Percentiles rank a stretch among this genome's conserved stretches.
Evolutionary conservation across 2,329 filamentous ascomycete genomes (phyloP).

Genomic region (Zymoseptoria passerinii): DNA sequence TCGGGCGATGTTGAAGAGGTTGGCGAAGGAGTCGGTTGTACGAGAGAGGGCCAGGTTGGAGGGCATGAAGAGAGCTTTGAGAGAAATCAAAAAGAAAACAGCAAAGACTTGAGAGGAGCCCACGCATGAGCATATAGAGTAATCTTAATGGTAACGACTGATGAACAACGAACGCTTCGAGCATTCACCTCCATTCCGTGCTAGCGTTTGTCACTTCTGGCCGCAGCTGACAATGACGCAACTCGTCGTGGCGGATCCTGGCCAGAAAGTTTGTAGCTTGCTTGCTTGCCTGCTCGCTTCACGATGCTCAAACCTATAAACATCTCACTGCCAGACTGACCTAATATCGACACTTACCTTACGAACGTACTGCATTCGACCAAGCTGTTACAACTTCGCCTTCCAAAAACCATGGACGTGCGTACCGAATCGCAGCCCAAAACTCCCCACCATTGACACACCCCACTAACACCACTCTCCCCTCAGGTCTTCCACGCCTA

Average conservation of each 20-base stretch:
- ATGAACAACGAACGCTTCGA: not conserved
- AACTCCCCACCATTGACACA: not conserved
- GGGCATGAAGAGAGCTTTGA: constrained; percentile 69
- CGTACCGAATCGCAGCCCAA: not conserved
- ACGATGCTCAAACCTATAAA: not conserved
- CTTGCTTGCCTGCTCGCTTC: constrained; percentile 2
- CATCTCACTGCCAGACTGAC: not conserved
- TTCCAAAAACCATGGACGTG: constrained; percentile 1
- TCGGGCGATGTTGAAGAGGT: constrained; percentile 61
- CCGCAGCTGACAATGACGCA: not conserved
- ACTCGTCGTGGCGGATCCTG: not conserved
- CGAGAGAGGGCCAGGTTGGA: constrained; percentile 71
- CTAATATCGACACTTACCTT: not conserved
- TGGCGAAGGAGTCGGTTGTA: constrained; percentile 71
- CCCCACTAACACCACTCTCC: constrained; percentile 1
- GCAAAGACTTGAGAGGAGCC: not conserved
- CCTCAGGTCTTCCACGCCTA: constrained; percentile 37
- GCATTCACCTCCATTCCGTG: too few species aligned
- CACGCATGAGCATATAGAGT: not conserved
- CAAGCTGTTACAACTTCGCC: not conserved
- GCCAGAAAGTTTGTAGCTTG: not conserved
- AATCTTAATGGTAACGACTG: not conserved
- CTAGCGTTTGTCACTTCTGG: too few species aligned
- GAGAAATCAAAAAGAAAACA: constrained; percentile 36
- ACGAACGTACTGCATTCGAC: not conserved